phyloP scores from a whole-genome alignment of 768 basidiomycete genomes.

The Leccinum subgranulosum region DNA sequence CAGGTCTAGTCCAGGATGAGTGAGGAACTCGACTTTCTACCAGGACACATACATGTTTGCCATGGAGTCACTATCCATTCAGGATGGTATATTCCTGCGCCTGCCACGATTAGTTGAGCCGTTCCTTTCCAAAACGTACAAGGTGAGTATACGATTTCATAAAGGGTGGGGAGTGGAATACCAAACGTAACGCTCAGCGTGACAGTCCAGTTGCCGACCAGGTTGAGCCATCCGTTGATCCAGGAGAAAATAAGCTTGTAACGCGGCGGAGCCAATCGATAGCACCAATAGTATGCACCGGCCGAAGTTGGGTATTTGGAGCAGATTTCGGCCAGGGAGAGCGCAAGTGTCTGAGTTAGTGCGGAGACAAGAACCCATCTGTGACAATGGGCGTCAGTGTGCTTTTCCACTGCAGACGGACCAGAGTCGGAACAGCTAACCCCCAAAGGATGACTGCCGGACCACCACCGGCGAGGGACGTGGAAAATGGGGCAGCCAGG shows the following conservation, averaged over 20 bases:
- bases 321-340: constrained; percentile 57
- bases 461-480: constrained; percentile 52
- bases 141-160: not conserved
- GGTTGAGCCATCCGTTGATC: constrained; percentile 67
- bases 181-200: constrained; percentile 67
- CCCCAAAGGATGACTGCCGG: constrained; percentile 60
- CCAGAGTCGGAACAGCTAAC: constrained; percentile 25
- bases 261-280: constrained; percentile 51
- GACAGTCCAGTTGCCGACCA: constrained; percentile 68
- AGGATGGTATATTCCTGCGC: constrained; percentile 53
- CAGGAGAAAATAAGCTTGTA: constrained; percentile 53
- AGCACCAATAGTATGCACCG: constrained; percentile 67
- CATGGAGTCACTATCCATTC: constrained; percentile 56
- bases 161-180: not conserved
- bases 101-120: constrained; percentile 58
- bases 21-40: not conserved
- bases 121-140: constrained; percentile 39
- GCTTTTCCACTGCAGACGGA: not conserved
- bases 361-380: constrained; percentile 53
- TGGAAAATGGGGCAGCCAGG: constrained; percentile 54
- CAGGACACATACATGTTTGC: constrained; percentile 50
- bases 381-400: not conserved
- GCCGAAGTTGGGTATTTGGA: constrained; percentile 61
- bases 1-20: constrained; percentile 36
- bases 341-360: constrained; percentile 45